A percentile compares a stretch with the other conserved stretches of the same genome.
Evolutionary conservation across 495 filamentous ascomycete genomes (phyloP).

Genomic region (Annulohypoxylon moriforme): DNA sequence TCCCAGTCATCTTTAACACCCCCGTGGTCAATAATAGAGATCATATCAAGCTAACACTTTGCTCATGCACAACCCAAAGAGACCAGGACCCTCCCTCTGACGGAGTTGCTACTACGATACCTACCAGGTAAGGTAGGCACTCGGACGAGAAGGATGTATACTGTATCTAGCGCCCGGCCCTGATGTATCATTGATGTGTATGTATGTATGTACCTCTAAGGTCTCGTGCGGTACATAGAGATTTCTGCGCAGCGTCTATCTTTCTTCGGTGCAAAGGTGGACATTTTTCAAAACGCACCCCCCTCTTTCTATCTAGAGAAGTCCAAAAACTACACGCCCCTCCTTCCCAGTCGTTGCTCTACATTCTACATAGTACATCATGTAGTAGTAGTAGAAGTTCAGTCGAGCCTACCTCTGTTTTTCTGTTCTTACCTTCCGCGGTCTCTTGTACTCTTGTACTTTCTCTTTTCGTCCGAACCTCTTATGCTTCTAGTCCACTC

Average conservation of each 20-base stretch:
- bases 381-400: background rate
- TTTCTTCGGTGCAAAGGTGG: conserved; percentile 43
- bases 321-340: conserved; percentile 27
- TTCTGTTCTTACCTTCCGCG: conserved; percentile 21
- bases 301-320: conserved; percentile 19
- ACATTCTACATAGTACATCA: background rate
- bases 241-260: conserved; percentile 21
- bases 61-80: conserved; percentile 14
- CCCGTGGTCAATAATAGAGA: conserved; percentile 22
- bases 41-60: conserved; percentile 21
- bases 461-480: conserved; percentile 45
- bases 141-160: conserved; percentile 18
- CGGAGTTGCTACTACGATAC: background rate
- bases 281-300: conserved; percentile 30
- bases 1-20: background rate
- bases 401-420: conserved; percentile 16
- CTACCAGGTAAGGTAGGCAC: conserved; percentile 1
- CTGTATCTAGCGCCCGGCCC: conserved; percentile 20
- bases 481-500: conserved; percentile 10
- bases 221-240: background rate
- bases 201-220: background rate
- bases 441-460: conserved; percentile 26
- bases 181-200: conserved; percentile 21
- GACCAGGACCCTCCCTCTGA: conserved; percentile 6
- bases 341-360: conserved; percentile 11